Conservation (phyloP, 495 filamentous ascomycete genomes). For the Aspergillus funiculosus region DNA sequence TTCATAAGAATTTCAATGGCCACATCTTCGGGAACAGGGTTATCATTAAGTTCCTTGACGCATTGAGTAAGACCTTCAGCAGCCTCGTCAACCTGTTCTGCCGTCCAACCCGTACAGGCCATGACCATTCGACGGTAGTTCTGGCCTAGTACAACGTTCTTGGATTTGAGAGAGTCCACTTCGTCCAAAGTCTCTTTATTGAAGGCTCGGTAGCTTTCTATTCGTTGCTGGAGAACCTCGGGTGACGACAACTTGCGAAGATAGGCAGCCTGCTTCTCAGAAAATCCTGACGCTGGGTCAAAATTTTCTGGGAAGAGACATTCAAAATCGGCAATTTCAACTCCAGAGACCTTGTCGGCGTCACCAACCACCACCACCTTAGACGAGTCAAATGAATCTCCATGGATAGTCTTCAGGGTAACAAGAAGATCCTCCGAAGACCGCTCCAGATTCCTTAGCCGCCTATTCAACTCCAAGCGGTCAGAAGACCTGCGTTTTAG, state of each 20-base stretch:
- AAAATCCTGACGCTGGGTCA: constrained; percentile 34
- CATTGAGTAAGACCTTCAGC: constrained; percentile 43
- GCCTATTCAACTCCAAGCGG: constrained; percentile 53
- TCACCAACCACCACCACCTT: constrained; percentile 40
- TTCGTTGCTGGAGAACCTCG: constrained; percentile 25
- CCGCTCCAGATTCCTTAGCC: constrained; percentile 54
- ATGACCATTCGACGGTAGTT: constrained; percentile 47
- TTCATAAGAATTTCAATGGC: constrained; percentile 46
- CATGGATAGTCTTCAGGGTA: constrained; percentile 29
- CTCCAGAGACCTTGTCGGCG: constrained; percentile 48
- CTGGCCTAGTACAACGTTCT: constrained; percentile 42
- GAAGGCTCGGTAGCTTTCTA: constrained; percentile 31
- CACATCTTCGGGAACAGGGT: constrained; percentile 44
- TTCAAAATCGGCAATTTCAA: constrained; percentile 38
- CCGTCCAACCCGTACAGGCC: constrained; percentile 43
- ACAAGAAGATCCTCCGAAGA: constrained; percentile 46
- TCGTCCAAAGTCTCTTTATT: constrained; percentile 35
- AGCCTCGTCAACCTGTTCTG: constrained; percentile 44
- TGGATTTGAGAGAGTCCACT: constrained; percentile 36
- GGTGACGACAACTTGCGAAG: constrained; percentile 27
- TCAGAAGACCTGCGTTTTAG: constrained; percentile 56
- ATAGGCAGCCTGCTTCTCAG: constrained; percentile 33
- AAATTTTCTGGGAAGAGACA: constrained; percentile 33
- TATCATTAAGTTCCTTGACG: constrained; percentile 45
- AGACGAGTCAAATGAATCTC: constrained; percentile 26